A percentile compares a stretch with the other conserved stretches of the same genome.
Evolutionary conservation across 257 asterid species (phyloP).

Genomic region (Scutellaria barbata): DNA sequence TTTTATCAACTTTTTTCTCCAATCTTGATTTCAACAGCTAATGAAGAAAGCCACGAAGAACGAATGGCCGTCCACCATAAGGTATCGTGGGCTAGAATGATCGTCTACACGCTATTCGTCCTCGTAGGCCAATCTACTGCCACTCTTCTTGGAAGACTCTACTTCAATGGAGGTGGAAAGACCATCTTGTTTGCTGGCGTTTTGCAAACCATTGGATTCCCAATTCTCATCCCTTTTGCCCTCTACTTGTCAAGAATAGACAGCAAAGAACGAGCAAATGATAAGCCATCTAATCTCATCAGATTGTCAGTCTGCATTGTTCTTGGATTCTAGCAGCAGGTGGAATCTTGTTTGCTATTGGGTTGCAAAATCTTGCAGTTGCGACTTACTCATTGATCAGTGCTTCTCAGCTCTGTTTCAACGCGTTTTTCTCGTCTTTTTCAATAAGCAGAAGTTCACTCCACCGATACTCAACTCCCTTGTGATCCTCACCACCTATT

Average conservation of each 20-base stretch:
- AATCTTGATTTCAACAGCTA: slow-evolving; percentile 14
- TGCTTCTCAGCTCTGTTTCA: slow-evolving; percentile 62
- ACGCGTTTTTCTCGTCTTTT: slow-evolving; percentile 55
- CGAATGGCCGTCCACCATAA: not conserved
- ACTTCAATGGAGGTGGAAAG: slow-evolving; percentile 63
- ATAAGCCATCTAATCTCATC: slow-evolving; percentile 28
- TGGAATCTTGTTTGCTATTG: slow-evolving; percentile 49
- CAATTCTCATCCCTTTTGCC: slow-evolving; percentile 56
- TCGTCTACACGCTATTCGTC: slow-evolving; percentile 42
- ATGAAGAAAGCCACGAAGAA: slow-evolving; percentile 31
- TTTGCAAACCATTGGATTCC: slow-evolving; percentile 56
- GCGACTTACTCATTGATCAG: slow-evolving; percentile 58
- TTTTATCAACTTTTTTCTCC: too few species aligned
- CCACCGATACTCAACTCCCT: slow-evolving; percentile 50
- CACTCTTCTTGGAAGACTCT: slow-evolving; percentile 52
- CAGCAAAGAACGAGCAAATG: not conserved
- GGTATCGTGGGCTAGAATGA: slow-evolving; percentile 50
- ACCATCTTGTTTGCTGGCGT: slow-evolving; percentile 54
- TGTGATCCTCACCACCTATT: slow-evolving; percentile 54
- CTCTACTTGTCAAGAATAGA: slow-evolving; percentile 20
- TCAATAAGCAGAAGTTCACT: slow-evolving; percentile 55
- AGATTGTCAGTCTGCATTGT: slow-evolving; percentile 32
- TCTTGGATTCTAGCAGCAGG: slow-evolving; percentile 51
- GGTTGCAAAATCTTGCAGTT: slow-evolving; percentile 54
- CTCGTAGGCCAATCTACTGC: slow-evolving; percentile 53